These are phyloP conservation scores for Rhodotorula toruloides DNA, from an alignment of 768 basidiomycete genomes.

Conservation along the genomic window DNA sequence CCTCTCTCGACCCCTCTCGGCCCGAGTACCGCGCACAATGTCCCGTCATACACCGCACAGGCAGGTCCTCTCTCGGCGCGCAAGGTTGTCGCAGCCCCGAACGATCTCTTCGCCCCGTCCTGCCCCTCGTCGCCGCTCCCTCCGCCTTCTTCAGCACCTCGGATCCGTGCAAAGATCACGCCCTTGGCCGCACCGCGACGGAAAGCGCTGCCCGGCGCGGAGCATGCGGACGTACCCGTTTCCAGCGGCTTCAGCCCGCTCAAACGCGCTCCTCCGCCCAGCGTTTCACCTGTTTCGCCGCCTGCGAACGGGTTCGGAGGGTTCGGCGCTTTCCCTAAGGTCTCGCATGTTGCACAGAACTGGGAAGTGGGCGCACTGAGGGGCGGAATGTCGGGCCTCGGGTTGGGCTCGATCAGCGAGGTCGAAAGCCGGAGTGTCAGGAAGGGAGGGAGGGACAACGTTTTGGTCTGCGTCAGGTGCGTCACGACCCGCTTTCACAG, in stretches of 20 bases:
- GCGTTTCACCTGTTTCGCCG: neutral
- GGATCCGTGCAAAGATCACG: conserved; percentile 39
- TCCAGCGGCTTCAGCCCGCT: neutral
- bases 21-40: conserved; percentile 9
- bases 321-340: conserved; percentile 2
- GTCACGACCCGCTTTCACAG: neutral
- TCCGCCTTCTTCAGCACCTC: conserved; percentile 22
- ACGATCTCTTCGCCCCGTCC: conserved; percentile 1
- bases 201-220: conserved; percentile 39
- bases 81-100: neutral
- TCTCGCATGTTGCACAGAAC: neutral
- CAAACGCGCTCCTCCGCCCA: conserved; percentile 6
- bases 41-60: neutral
- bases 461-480: conserved; percentile 37
- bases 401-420: neutral
- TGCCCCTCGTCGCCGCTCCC: neutral
- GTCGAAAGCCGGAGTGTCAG: too few species aligned
- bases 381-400: neutral
- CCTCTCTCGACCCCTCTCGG: neutral
- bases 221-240: conserved; percentile 38
- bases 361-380: neutral
- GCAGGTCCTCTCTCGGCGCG: neutral
- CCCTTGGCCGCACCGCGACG: conserved; percentile 34
- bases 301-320: neutral
- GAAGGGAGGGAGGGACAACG: conserved; percentile 37